Percentiles rank a stretch among this genome's conserved stretches.
Evolutionary conservation across 2,329 filamentous ascomycete genomes (phyloP).

Genomic region (Talaromyces amestolkiae): DNA sequence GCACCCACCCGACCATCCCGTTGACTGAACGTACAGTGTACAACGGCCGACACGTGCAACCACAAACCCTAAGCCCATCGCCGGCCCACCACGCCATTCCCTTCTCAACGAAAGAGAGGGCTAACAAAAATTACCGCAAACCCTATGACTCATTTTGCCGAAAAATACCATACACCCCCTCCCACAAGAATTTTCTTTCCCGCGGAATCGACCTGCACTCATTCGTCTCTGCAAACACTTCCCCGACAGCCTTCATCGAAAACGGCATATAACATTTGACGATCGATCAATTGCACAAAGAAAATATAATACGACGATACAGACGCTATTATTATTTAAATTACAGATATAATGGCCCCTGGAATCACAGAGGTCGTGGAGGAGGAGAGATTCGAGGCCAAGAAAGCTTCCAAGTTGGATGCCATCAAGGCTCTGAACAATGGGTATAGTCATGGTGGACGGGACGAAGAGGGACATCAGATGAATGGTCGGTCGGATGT

Average conservation of each 20-base stretch:
- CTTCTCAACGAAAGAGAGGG: neutral
- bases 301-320: constrained; percentile 10
- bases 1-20: neutral
- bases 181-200: constrained; percentile 18
- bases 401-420: constrained; percentile 7
- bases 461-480: neutral
- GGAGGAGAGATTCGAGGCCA: neutral
- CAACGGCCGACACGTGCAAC: neutral
- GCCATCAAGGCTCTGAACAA: constrained; percentile 6
- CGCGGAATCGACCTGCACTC: constrained; percentile 20
- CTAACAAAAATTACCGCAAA: neutral
- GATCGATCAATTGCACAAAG: neutral
- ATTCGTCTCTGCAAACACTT: constrained; percentile 18
- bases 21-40: neutral
- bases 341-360: constrained; percentile 14
- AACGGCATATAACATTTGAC: constrained; percentile 15
- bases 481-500: neutral
- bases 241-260: constrained; percentile 11
- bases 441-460: neutral
- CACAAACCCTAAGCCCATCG: neutral
- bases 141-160: constrained; percentile 19
- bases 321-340: neutral
- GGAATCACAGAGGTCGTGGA: constrained; percentile 15
- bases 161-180: constrained; percentile 20
- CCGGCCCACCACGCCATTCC: neutral